Conservation (phyloP, 2,329 filamentous ascomycete species). For the Fusarium luffae region DNA sequence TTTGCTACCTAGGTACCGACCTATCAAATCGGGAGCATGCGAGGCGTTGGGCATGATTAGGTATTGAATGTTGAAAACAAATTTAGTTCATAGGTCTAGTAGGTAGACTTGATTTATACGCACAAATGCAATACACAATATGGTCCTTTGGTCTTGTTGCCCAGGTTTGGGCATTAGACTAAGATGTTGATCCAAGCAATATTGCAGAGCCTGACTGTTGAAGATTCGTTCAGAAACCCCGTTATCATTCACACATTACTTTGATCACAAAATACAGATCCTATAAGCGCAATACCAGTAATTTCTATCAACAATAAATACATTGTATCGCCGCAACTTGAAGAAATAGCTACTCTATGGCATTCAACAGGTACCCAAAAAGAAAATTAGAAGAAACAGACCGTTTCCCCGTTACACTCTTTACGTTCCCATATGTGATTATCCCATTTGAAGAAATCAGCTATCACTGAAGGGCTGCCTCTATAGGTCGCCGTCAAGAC, state of each 20-base stretch:
- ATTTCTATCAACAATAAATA: constrained; percentile 11
- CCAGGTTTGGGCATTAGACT: background rate
- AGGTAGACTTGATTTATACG: background rate
- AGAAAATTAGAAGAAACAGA: constrained; percentile 6
- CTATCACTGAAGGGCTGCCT: background rate
- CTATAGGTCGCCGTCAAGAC: constrained; percentile 1
- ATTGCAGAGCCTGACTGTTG: background rate
- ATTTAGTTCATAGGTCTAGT: background rate
- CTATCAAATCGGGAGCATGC: background rate
- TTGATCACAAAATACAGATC: background rate
- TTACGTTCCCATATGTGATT: constrained; percentile 27
- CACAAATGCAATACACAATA: too few relatives aligned
- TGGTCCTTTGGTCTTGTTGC: background rate
- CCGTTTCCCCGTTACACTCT: constrained; percentile 10
- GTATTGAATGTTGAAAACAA: background rate
- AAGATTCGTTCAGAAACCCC: background rate
- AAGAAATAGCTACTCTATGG: constrained; percentile 1
- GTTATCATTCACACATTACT: background rate
- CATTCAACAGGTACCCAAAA: constrained; percentile 4
- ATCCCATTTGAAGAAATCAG: constrained; percentile 9
- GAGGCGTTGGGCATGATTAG: background rate
- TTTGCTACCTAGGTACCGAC: background rate
- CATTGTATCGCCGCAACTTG: constrained; percentile 8
- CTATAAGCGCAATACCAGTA: background rate
- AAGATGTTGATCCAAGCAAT: background rate